These are phyloP conservation scores for Fennellomyces sp. DNA, from an alignment of 371 early-diverging fungal species.

Conservation along the genomic window DNA sequence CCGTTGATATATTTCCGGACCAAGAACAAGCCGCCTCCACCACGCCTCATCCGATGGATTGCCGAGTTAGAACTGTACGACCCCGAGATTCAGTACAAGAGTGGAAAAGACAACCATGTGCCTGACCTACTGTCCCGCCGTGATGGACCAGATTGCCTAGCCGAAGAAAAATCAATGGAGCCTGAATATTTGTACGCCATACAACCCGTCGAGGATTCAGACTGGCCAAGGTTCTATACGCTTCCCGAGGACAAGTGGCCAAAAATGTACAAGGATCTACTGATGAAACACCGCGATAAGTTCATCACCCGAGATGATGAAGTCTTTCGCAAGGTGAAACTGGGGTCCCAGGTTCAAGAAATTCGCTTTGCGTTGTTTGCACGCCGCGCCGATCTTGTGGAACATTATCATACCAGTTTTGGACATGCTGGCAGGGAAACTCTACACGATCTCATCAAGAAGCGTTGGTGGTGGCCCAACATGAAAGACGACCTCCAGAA, in stretches of 20 bases:
- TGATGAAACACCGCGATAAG: not conserved
- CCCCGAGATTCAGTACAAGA: slow-evolving; percentile 25
- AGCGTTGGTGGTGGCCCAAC: slow-evolving; percentile 34
- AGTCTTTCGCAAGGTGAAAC: not conserved
- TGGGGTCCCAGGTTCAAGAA: not conserved
- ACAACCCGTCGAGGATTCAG: not conserved
- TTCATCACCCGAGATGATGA: not conserved
- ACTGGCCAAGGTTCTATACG: slow-evolving; percentile 10
- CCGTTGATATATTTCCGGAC: slow-evolving; percentile 19
- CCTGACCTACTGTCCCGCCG: slow-evolving; percentile 25
- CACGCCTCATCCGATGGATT: slow-evolving; percentile 15
- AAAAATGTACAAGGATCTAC: not conserved
- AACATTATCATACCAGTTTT: slow-evolving; percentile 20
- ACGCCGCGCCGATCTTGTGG: slow-evolving; percentile 13
- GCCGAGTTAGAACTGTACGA: slow-evolving; percentile 20
- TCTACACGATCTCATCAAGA: slow-evolving; percentile 13
- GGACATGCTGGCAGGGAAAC: slow-evolving; percentile 17
- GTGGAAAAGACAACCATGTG: slow-evolving; percentile 23
- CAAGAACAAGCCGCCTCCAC: slow-evolving; percentile 3
- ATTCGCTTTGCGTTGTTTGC: not conserved
- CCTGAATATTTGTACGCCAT: slow-evolving; percentile 9
- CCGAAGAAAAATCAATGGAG: not conserved
- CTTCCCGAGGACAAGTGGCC: not conserved
- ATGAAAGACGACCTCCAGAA: slow-evolving; percentile 12
- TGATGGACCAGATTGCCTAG: not conserved